A percentile compares a stretch with the other conserved stretches of the same genome.
Conservation (phyloP, 2,329 filamentous ascomycete species). For the Aspergillus uvarum region DNA sequence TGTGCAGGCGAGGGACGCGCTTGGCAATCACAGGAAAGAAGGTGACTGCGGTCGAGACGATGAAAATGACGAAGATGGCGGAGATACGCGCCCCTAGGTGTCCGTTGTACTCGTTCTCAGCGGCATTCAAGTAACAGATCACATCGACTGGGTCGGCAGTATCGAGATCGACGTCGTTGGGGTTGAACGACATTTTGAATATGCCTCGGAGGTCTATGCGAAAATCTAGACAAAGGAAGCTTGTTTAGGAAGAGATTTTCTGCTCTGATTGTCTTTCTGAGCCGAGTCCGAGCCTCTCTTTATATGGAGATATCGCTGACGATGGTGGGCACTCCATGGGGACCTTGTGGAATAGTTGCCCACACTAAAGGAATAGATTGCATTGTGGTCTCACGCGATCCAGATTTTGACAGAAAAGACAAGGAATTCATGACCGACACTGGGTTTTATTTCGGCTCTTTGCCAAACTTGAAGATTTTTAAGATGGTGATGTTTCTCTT, state of each 20-base stretch:
- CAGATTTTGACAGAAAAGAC: neutral
- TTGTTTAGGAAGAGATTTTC: neutral
- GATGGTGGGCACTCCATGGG: neutral
- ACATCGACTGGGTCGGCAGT: conserved; percentile 9
- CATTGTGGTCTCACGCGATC: neutral
- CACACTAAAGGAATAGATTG: neutral
- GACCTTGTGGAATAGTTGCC: conserved; percentile 2
- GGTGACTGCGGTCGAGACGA: conserved; percentile 14
- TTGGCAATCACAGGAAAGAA: conserved; percentile 17
- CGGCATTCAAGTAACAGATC: conserved; percentile 11
- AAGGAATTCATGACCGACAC: neutral
- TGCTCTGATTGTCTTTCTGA: neutral
- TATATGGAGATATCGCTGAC: neutral
- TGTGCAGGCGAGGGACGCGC: conserved; percentile 7
- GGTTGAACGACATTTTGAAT: conserved; percentile 11
- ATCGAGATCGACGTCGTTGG: conserved; percentile 11
- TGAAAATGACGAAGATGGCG: conserved; percentile 15
- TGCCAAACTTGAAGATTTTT: neutral
- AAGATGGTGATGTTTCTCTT: neutral
- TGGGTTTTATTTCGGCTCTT: neutral
- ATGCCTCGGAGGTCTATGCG: neutral
- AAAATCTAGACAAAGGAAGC: neutral
- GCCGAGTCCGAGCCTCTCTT: neutral
- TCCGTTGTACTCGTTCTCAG: conserved; percentile 14
- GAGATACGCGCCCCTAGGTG: conserved; percentile 14